Evolutionary conservation across 305 asterid species (phyloP).

Genomic region (Fraxinus paxiana): DNA sequence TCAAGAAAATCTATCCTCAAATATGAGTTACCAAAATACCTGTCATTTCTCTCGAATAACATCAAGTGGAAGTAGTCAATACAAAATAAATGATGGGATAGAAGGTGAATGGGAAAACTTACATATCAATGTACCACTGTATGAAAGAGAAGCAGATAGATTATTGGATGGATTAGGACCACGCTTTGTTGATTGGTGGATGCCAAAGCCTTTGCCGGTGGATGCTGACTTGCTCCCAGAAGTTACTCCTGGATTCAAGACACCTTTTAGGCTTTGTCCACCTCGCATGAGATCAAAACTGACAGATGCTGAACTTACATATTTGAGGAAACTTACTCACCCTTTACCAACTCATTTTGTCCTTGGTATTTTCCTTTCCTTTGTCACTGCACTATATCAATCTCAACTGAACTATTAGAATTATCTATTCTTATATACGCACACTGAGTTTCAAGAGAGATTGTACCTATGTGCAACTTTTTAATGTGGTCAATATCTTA

Average conservation of each 20-base stretch:
- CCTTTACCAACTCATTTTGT: slow-evolving; percentile 90
- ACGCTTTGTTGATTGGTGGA: slow-evolving; percentile 96
- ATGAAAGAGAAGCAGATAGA: slow-evolving; percentile 79
- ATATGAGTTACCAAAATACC: slow-evolving; percentile 16
- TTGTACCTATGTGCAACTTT: neutral
- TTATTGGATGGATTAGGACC: slow-evolving; percentile 88
- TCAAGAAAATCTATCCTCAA: slow-evolving; percentile 28
- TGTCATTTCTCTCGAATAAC: slow-evolving; percentile 23
- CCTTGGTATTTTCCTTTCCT: slow-evolving; percentile 52
- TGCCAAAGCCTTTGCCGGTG: slow-evolving; percentile 85
- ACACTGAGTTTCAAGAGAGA: neutral
- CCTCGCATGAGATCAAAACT: slow-evolving; percentile 64
- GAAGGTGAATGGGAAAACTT: slow-evolving; percentile 38
- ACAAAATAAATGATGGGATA: slow-evolving; percentile 28
- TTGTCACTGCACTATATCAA: neutral
- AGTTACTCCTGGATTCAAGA: slow-evolving; percentile 62
- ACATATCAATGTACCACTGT: slow-evolving; percentile 46
- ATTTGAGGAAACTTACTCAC: slow-evolving; percentile 75
- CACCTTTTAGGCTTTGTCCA: slow-evolving; percentile 71
- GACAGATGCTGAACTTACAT: slow-evolving; percentile 74
- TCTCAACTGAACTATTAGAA: neutral
- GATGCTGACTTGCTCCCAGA: slow-evolving; percentile 91
- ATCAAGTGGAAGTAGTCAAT: slow-evolving; percentile 30
- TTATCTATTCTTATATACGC: neutral
- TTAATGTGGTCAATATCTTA: neutral